Evolutionary conservation across 345 rosid species (phyloP).

Genomic region (Leavenworthia alabamica): DNA sequence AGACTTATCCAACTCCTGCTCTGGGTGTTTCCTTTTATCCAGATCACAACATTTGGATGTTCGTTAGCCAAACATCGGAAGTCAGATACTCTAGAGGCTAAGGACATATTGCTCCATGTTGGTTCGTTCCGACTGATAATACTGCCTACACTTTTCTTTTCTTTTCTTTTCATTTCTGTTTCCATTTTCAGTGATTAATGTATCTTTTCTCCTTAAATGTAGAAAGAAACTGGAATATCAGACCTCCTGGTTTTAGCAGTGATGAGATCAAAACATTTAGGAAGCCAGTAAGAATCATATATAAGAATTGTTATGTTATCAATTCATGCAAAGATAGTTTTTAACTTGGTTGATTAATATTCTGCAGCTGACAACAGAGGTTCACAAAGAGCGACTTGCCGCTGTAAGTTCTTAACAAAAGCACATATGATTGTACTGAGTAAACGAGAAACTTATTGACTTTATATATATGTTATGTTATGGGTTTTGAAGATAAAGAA

Average conservation of each 20-base stretch:
- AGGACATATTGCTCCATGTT: slow-evolving; percentile 90
- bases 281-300: slow-evolving; percentile 55
- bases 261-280: slow-evolving; percentile 85
- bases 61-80: slow-evolving; percentile 93
- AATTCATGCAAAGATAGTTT: neutral
- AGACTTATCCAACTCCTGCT: slow-evolving; percentile 6
- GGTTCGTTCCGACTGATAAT: slow-evolving; percentile 52
- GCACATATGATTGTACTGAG: neutral
- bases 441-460: neutral
- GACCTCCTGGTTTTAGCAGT: slow-evolving; percentile 80
- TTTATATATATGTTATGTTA: neutral
- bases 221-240: slow-evolving; percentile 92
- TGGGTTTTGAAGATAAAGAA: slow-evolving; percentile 58
- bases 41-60: slow-evolving; percentile 96
- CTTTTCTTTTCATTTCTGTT: slow-evolving; percentile 3
- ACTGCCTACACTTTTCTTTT: neutral
- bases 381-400: slow-evolving; percentile 87
- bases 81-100: slow-evolving; percentile 87
- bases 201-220: slow-evolving; percentile 27
- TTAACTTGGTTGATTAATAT: neutral
- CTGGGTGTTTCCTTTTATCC: slow-evolving; percentile 11
- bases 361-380: slow-evolving; percentile 63
- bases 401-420: slow-evolving; percentile 43
- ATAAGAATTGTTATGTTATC: neutral
- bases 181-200: neutral